Percentiles rank a stretch among this genome's conserved stretches.
Evolutionary conservation across 805 yeast genomes (phyloP).

Genomic region (Candida boidinii): DNA sequence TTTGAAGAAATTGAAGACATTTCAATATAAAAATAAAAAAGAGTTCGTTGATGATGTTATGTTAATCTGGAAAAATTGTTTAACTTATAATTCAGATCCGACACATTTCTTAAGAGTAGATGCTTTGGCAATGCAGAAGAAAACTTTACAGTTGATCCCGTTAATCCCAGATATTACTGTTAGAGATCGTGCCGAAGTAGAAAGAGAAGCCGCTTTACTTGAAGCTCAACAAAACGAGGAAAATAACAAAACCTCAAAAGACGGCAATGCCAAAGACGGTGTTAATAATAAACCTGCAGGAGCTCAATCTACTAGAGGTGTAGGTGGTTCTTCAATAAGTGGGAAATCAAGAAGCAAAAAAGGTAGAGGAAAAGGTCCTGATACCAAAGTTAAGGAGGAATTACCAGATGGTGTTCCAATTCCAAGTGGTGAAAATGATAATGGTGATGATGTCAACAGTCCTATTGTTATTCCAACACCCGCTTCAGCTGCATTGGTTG

Average conservation of each 20-base stretch:
- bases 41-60: constrained; percentile 93
- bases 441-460: constrained; percentile 1
- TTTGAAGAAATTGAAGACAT: constrained; percentile 74
- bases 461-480: too few relatives aligned
- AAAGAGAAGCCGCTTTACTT: constrained; percentile 46
- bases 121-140: constrained; percentile 94
- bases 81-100: constrained; percentile 91
- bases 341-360: constrained; percentile 30
- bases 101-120: constrained; percentile 84
- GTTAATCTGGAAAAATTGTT: constrained; percentile 93
- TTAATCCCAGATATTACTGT: constrained; percentile 84
- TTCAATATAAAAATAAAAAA: constrained; percentile 75
- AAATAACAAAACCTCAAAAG: too few relatives aligned
- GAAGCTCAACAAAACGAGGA: constrained; percentile 28
- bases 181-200: constrained; percentile 64
- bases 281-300: too few relatives aligned
- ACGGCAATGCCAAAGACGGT: constrained; percentile 1
- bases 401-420: not conserved
- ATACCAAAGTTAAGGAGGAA: not conserved
- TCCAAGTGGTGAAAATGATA: constrained; percentile 4
- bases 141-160: constrained; percentile 66
- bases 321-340: constrained; percentile 19
- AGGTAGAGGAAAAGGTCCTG: constrained; percentile 21
- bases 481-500: too few relatives aligned
- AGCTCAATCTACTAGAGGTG: constrained; percentile 24